Evolutionary conservation across 2,329 filamentous ascomycete species (phyloP).

Genomic region (Penicillium sp.): DNA sequence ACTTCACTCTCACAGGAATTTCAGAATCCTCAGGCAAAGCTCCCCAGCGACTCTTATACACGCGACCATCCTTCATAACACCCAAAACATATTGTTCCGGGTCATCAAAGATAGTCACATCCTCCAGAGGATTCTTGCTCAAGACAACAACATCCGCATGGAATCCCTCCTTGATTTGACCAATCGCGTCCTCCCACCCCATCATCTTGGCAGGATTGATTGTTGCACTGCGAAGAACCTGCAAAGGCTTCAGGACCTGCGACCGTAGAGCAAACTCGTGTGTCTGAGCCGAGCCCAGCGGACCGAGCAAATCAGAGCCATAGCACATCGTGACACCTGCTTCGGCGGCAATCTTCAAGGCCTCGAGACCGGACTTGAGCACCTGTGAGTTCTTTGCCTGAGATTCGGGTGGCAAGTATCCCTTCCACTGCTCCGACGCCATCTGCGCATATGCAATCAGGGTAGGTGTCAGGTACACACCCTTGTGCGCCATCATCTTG

Average conservation of each 20-base stretch:
- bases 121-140: slow-evolving; percentile 54
- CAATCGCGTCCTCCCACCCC: slow-evolving; percentile 47
- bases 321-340: slow-evolving; percentile 57
- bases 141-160: slow-evolving; percentile 54
- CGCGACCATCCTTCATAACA: slow-evolving; percentile 56
- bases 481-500: slow-evolving; percentile 49
- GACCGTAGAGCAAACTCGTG: slow-evolving; percentile 49
- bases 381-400: slow-evolving; percentile 52
- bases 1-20: slow-evolving; percentile 19
- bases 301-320: slow-evolving; percentile 55
- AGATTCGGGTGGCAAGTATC: slow-evolving; percentile 33
- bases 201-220: slow-evolving; percentile 54
- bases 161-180: slow-evolving; percentile 51
- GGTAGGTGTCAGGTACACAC: slow-evolving; percentile 54
- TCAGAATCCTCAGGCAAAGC: slow-evolving; percentile 20
- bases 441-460: slow-evolving; percentile 53
- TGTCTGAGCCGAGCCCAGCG: slow-evolving; percentile 47
- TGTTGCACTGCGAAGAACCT: slow-evolving; percentile 51
- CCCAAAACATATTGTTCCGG: slow-evolving; percentile 50
- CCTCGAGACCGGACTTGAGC: slow-evolving; percentile 46
- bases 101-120: slow-evolving; percentile 51
- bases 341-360: slow-evolving; percentile 49
- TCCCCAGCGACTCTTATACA: slow-evolving; percentile 38
- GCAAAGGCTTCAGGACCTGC: slow-evolving; percentile 41
- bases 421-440: slow-evolving; percentile 40